Evolutionary conservation across 345 rosid genomes (phyloP).

Genomic region (Raphanus sativus): DNA sequence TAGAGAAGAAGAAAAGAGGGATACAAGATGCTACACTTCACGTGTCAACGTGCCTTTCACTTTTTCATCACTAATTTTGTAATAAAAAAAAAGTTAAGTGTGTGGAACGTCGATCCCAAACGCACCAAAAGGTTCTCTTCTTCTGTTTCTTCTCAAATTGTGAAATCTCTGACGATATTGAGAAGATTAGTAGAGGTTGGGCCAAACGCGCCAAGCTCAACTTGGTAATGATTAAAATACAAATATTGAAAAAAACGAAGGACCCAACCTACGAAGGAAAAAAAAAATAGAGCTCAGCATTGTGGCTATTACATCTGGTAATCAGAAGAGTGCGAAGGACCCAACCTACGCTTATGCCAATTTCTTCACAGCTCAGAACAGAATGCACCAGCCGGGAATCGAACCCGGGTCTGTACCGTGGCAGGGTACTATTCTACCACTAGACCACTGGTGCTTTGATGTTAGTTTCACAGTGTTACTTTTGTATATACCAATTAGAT

Average conservation of each 20-base stretch:
- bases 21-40: too few relatives aligned
- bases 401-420: conserved; percentile 79
- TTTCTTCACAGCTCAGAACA: conserved; percentile 19
- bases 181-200: too few relatives aligned
- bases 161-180: too few relatives aligned
- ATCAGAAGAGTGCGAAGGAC: conserved; percentile 5
- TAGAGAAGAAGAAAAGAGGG: too few relatives aligned
- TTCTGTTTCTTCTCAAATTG: too few relatives aligned
- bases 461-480: fast-evolving
- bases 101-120: conserved; percentile 67
- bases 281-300: conserved; percentile 24
- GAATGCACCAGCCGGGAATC: conserved; percentile 13
- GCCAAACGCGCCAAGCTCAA: too few relatives aligned
- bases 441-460: conserved; percentile 46
- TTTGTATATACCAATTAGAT: neutral
- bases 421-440: conserved; percentile 68
- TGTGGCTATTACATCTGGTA: neutral
- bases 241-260: too few relatives aligned
- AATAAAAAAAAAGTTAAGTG: conserved; percentile 29
- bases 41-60: too few relatives aligned
- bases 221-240: too few relatives aligned
- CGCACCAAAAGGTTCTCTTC: conserved; percentile 53
- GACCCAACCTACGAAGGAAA: too few relatives aligned
- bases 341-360: conserved; percentile 8
- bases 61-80: too few relatives aligned